Base-by-base conservation (phyloP, 352 stramenopile genomes). In the Globisporangium solare region DNA sequence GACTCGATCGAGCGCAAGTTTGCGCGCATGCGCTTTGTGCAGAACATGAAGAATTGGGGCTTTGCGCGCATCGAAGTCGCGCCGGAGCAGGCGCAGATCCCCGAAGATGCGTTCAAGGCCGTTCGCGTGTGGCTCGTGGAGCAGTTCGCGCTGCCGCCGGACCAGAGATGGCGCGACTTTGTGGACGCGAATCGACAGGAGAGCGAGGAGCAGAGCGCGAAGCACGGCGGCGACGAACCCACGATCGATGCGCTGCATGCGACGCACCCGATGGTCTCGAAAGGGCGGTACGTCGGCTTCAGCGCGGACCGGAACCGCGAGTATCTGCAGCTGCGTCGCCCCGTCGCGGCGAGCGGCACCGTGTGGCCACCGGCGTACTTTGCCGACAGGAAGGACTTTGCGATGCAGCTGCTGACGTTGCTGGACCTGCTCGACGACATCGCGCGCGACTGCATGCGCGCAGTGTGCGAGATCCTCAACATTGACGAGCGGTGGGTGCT, bases 301-400 rank as follows among this genome's bases (percentile, higher is more conserved):
- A 86, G 70, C 22, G 54, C 60, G 6, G 84, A 94, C 51, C 74
- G 68, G 11, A 91, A 87, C 56, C 78, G 82, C 51, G 79, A 94
- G 53, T 94, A 91, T 61, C 54, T 94, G 58, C 84, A 94, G 47
- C 55, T 94, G 31, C 79, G 84, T 0, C 70, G 77, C 0, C 81
- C 82, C 18, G 73, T 94, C 35, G 73, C 74, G 0, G 54, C 54
- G 8, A 92, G 80, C 58, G 80, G 84, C 2, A 91, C 82, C 1
- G 70, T 82, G n/a, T 94, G 84, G 84, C 84, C 84, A 10, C 82
- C 80, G 12, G 47, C 45, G 22, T 89, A 88, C 50, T 94, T 94
- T 53, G 54, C 63, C 22, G 63, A 85, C n/a, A 68, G 64, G 4
- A 52, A 58, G n/a, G 50, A 63, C 18, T 92, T 92, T 51, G 80